Conservation (phyloP, 495 filamentous ascomycete genomes). For the Penicillium ucsense region DNA sequence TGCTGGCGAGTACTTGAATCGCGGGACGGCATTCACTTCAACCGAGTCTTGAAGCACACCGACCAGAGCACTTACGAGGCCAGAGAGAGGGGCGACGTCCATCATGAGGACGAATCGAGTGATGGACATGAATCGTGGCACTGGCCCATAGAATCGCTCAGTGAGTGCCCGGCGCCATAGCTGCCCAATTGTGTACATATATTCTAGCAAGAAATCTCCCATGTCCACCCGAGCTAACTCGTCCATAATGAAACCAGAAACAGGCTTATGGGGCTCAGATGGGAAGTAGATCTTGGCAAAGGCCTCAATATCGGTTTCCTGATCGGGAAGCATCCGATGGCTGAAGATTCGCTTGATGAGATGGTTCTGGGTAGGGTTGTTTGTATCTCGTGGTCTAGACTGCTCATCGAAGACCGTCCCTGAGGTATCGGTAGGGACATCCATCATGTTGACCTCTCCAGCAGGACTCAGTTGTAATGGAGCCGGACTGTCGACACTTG, state of each 20-base stretch:
- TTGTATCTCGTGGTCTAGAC: neutral
- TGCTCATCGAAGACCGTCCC: conserved; percentile 11
- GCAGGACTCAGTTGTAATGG: conserved; percentile 42
- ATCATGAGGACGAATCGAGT: conserved; percentile 43
- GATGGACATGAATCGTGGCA: conserved; percentile 50
- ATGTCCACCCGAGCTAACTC: conserved; percentile 31
- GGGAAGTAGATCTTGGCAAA: conserved; percentile 43
- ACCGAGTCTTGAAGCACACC: conserved; percentile 44
- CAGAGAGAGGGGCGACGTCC: conserved; percentile 34
- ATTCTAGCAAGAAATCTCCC: conserved; percentile 40
- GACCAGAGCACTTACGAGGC: conserved; percentile 44
- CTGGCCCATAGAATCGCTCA: conserved; percentile 48
- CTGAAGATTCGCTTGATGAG: conserved; percentile 51
- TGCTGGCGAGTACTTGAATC: conserved; percentile 37
- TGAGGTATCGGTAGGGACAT: conserved; percentile 12
- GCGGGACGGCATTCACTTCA: conserved; percentile 48
- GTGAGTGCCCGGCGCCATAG: conserved; percentile 55
- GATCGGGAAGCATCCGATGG: conserved; percentile 37
- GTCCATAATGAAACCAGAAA: conserved; percentile 52
- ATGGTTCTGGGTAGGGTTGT: conserved; percentile 10
- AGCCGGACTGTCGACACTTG: conserved; percentile 44
- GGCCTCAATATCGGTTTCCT: conserved; percentile 46
- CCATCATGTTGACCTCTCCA: conserved; percentile 17
- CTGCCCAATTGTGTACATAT: conserved; percentile 42
- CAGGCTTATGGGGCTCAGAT: conserved; percentile 38